A percentile compares a stretch with the other conserved stretches of the same genome.
These are phyloP conservation scores for Oemleria cerasiformis DNA, from an alignment of 306 rosid species.

Conservation along the genomic window DNA sequence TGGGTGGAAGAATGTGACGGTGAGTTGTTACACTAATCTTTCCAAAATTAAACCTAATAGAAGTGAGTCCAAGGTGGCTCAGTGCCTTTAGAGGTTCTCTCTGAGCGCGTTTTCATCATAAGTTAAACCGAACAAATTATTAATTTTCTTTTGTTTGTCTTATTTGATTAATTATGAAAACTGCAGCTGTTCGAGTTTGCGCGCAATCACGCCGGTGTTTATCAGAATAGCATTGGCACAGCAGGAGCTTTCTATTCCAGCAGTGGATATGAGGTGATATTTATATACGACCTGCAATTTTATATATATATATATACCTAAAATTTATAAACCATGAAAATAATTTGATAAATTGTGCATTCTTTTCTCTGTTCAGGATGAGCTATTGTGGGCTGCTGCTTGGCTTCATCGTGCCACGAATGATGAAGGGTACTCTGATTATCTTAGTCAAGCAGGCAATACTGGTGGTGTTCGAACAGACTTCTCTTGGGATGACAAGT, in stretches of 20 bases:
- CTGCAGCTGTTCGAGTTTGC: conserved; percentile 51
- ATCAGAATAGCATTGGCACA: conserved; percentile 36
- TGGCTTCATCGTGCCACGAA: conserved; percentile 58
- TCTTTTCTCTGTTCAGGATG: conserved; percentile 39
- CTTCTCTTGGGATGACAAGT: conserved; percentile 73
- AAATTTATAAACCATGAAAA: neutral
- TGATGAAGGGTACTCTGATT: conserved; percentile 32
- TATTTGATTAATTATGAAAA: neutral
- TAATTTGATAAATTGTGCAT: neutral
- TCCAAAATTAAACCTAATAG: too few relatives aligned
- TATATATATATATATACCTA: too few relatives aligned
- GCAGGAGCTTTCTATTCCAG: conserved; percentile 40
- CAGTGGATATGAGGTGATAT: conserved; percentile 56
- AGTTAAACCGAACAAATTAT: neutral
- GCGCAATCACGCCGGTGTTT: conserved; percentile 25
- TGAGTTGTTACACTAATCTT: too few relatives aligned
- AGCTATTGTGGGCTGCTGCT: conserved; percentile 63
- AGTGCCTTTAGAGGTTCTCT: too few relatives aligned
- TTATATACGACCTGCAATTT: neutral
- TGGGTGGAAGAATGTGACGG: too few relatives aligned
- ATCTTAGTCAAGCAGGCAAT: conserved; percentile 4
- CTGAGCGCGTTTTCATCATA: too few relatives aligned
- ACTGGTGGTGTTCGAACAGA: conserved; percentile 40
- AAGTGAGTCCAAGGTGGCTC: too few relatives aligned
- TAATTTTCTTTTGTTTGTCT: neutral